A percentile compares a stretch with the other conserved stretches of the same genome.
Conservation (phyloP, 2,329 filamentous ascomycete species). For the Botrytis sinoallii region DNA sequence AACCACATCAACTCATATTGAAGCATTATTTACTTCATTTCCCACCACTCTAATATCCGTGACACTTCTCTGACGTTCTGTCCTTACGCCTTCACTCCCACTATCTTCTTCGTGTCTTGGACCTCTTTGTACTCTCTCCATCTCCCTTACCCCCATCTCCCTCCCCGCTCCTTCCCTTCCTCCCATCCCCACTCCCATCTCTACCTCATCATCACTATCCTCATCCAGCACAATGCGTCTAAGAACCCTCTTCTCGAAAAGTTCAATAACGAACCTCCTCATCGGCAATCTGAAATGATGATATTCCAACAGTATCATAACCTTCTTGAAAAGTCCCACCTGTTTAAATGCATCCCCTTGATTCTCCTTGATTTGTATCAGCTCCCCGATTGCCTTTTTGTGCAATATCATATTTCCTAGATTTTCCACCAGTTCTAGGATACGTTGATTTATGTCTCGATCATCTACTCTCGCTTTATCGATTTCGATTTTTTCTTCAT, state of each 20-base stretch:
- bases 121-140: constrained; percentile 56
- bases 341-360: constrained; percentile 74
- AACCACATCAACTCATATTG: neutral
- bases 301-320: constrained; percentile 79
- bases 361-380: constrained; percentile 74
- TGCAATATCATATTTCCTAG: constrained; percentile 91
- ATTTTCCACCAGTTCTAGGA: constrained; percentile 81
- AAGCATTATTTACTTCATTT: neutral
- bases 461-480: constrained; percentile 51
- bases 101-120: constrained; percentile 46
- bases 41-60: constrained; percentile 5
- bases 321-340: constrained; percentile 75
- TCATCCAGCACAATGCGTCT: constrained; percentile 79
- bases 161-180: neutral
- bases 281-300: constrained; percentile 87
- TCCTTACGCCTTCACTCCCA: constrained; percentile 10
- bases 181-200: constrained; percentile 43
- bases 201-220: constrained; percentile 37
- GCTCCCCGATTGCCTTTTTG: constrained; percentile 78
- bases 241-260: constrained; percentile 90
- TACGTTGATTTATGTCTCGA: constrained; percentile 64
- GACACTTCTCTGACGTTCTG: constrained; percentile 15
- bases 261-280: constrained; percentile 84
- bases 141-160: constrained; percentile 37
- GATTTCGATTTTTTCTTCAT: constrained; percentile 46